Evolutionary conservation across 2,329 filamentous ascomycete genomes (phyloP), one percentile per base, ranked within the genome.

Genomic region (Phialophora chinensis): DNA sequence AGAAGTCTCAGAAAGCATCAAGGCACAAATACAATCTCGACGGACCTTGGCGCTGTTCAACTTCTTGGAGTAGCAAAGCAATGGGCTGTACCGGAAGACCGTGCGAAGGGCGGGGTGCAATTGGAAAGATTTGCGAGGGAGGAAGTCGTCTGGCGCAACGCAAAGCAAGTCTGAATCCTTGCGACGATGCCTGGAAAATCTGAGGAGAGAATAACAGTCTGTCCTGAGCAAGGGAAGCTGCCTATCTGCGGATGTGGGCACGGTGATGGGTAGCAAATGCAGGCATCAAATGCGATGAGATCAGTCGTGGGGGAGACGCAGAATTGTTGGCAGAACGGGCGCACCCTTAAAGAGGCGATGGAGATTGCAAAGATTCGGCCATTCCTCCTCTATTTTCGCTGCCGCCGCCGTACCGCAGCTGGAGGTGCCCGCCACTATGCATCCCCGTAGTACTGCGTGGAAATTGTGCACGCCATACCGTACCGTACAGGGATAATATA

Each of bases 271-370:
- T 38, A 61, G 23, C 53, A 63, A 54, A 27, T 31, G 35, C 61
- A 63, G 44, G 59, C 49, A 29, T 44, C 42, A 59, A 59, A 44
- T 59, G 56, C n/a, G 59, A 67, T 64, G 66, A 67, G 62, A 62
- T 67, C 61, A 65, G 57, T 61, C 62, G 66, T 67, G 66, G 62
- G 66, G 66, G 27, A 60, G 25, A 29, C 47, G 33, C 50, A 20
- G 60, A 65, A 65, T 65, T 65, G 65, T 64, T 67, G 65, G 65
- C 65, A 67, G 60, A 49, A 49, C 38, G n/a, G 20, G 29, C 25
- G 53, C 53, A 35, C 4, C 27, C 27, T 20, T 52, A 52, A 52
- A 52, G 53, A 55, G 29, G 53, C 53, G 53, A 17, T 8, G 17
- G 53, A 8, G 12, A 29, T 4, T 55, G 27, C 53, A 17, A 10